These are phyloP conservation scores for Trapa incisa DNA, from an alignment of 345 rosid species.

Conservation along the genomic window DNA sequence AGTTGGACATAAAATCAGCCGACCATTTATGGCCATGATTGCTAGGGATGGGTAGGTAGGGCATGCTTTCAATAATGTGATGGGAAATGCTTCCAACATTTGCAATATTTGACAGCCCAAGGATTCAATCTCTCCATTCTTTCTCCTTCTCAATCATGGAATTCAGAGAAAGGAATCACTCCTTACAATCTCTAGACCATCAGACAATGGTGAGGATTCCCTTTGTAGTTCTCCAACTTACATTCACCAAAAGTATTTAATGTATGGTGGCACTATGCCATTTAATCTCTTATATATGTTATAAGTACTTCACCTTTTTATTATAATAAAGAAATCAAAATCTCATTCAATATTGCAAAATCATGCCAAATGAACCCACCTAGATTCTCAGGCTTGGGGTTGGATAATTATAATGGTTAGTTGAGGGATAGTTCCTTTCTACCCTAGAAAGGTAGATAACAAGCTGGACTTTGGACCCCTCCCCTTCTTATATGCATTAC, in stretches of 20 bases:
- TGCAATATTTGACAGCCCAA: neutral
- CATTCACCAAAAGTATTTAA: no score
- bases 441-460: constrained; percentile 23
- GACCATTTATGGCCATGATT: neutral
- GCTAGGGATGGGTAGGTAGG: neutral
- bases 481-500: neutral
- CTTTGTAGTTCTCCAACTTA: no score
- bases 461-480: constrained; percentile 2
- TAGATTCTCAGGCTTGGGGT: neutral
- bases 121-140: constrained; percentile 8
- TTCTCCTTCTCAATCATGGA: constrained; percentile 9
- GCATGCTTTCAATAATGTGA: neutral
- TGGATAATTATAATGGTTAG: constrained; percentile 8
- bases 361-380: no score
- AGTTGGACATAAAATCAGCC: neutral
- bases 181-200: neutral
- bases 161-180: neutral
- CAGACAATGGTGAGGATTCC: neutral
- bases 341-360: no score
- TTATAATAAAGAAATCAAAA: no score
- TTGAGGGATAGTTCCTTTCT: neutral
- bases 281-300: no score
- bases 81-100: no score
- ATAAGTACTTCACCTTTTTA: no score
- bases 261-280: no score